These are phyloP conservation scores for Tricholoma sp. DNA, from an alignment of 768 basidiomycete species.

Conservation along the genomic window DNA sequence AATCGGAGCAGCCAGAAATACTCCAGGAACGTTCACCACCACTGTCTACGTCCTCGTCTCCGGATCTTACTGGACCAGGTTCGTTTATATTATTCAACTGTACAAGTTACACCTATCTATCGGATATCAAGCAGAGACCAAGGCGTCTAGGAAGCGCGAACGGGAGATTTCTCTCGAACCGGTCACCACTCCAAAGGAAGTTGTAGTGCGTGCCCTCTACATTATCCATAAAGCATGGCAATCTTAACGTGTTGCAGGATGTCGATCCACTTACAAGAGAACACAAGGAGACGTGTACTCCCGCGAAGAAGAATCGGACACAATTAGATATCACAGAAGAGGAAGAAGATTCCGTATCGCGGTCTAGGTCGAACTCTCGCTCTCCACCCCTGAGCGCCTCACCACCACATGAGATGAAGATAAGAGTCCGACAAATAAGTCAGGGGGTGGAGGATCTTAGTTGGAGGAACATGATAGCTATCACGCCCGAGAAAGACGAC, in stretches of 20 bases:
- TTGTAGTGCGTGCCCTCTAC: constrained; percentile 26
- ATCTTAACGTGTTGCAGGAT: constrained; percentile 27
- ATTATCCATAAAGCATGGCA: not conserved
- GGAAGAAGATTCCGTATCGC: constrained; percentile 45
- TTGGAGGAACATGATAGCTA: constrained; percentile 51
- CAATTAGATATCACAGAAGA: constrained; percentile 59
- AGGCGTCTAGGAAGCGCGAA: constrained; percentile 66
- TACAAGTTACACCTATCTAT: constrained; percentile 10
- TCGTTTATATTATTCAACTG: constrained; percentile 13
- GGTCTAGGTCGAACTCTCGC: constrained; percentile 38
- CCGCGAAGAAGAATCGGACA: constrained; percentile 73
- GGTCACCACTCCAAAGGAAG: constrained; percentile 40
- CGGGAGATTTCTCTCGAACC: constrained; percentile 77
- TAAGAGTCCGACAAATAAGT: constrained; percentile 68
- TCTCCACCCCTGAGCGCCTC: constrained; percentile 50
- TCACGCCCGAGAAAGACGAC: constrained; percentile 23
- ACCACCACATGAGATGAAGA: constrained; percentile 75
- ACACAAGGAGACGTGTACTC: constrained; percentile 51
- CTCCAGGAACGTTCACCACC: constrained; percentile 24
- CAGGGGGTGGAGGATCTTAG: constrained; percentile 75
- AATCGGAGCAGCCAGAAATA: constrained; percentile 5
- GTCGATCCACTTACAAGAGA: constrained; percentile 32
- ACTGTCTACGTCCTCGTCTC: constrained; percentile 40
- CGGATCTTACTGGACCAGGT: constrained; percentile 42
- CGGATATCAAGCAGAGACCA: constrained; percentile 32